These are phyloP conservation scores for Hondaea fermentalgiana DNA, from an alignment of 108 stramenopile species.

Conservation along the genomic window DNA sequence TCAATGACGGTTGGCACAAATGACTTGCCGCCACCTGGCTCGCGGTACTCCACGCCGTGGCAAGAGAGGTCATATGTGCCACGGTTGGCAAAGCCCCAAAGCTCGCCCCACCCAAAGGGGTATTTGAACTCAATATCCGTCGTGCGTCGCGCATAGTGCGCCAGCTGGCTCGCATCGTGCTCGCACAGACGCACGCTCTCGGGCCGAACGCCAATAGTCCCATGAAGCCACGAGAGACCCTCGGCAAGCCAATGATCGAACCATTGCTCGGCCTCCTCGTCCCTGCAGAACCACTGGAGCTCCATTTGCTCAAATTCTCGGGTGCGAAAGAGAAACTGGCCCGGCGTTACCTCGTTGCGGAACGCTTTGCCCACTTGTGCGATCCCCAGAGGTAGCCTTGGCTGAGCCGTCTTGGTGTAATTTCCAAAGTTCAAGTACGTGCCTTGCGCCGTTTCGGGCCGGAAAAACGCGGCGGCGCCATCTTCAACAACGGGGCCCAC, in stretches of 20 bases:
- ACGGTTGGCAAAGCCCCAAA: constrained; percentile 93
- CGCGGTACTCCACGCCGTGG: constrained; percentile 62
- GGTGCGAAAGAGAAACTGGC: constrained; percentile 91
- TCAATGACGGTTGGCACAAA: constrained; percentile 94
- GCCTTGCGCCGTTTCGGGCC: constrained; percentile 97
- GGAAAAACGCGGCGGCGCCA: constrained; percentile 70
- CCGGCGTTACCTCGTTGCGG: constrained; percentile 92
- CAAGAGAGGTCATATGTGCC: constrained; percentile 86
- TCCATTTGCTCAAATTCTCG: constrained; percentile 99
- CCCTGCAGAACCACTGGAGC: constrained; percentile 82
- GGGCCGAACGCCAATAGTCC: constrained; percentile 62
- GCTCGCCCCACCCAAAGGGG: constrained; percentile 86
- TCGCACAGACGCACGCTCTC: constrained; percentile 80
- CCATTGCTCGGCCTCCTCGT: constrained; percentile 31
- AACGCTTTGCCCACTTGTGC: constrained; percentile 96
- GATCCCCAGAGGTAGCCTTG: constrained; percentile 83
- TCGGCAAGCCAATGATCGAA: constrained; percentile 65
- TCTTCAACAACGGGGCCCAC: constrained; percentile 79
- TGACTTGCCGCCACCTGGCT: neutral
- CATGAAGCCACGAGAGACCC: constrained; percentile 60
- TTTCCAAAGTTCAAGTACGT: constrained; percentile 93
- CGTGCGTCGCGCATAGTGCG: constrained; percentile 94
- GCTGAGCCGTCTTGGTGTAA: constrained; percentile 59
- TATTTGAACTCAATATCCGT: constrained; percentile 91
- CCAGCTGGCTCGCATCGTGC: constrained; percentile 74